Base-by-base conservation (phyloP, 2,329 filamentous ascomycete species). In the Cryoendolithus antarcticus region DNA sequence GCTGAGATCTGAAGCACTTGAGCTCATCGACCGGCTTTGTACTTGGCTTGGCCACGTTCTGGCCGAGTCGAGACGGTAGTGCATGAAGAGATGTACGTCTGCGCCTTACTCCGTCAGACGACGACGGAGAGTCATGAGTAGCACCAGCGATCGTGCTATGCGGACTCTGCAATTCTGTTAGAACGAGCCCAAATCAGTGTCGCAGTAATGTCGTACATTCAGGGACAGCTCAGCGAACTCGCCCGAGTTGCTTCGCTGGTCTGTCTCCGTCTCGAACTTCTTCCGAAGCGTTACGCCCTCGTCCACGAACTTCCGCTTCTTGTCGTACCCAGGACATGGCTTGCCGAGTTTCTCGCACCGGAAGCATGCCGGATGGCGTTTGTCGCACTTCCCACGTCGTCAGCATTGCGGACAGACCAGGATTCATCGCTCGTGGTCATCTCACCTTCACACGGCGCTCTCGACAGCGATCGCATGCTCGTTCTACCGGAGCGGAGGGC, bases 281-380 rank as follows among this genome's bases (percentile, higher is more conserved):
- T 49, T 53, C 10, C 55, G 45, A 9, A 58, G 42, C 2, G 50
- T 48, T 6, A 54, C 49, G 13, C 54, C 53, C 44, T 58, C 55
- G 39, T 58, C 55, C 21, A 58, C 55, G 34, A 58, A 58, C 43
- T 58, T 58, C 19, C 55, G 50, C 35, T 56, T 58, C 51, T 57
- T 58, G 46, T 57, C 55, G 39, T 58, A 58, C 13, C 55, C 55
- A 8, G 55, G 54, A 41, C 55, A 58, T 43, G 54, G 51, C 44
- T 57, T 57, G 37, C 54, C 53, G 6, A 58, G 46, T 46, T 58
- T 58, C 45, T 57, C 54, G 44, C 55, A 58, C 15, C 55, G 49
- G 10, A 48, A 42, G 43, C 55, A 58, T 32, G 49, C 42, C 13
- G 55, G 55, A 32, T 51, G 48, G 13, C 47, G 46, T 40, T 58